Conservation (phyloP, 2,329 filamentous ascomycete genomes). For the Pseudodiploospora longispora region DNA sequence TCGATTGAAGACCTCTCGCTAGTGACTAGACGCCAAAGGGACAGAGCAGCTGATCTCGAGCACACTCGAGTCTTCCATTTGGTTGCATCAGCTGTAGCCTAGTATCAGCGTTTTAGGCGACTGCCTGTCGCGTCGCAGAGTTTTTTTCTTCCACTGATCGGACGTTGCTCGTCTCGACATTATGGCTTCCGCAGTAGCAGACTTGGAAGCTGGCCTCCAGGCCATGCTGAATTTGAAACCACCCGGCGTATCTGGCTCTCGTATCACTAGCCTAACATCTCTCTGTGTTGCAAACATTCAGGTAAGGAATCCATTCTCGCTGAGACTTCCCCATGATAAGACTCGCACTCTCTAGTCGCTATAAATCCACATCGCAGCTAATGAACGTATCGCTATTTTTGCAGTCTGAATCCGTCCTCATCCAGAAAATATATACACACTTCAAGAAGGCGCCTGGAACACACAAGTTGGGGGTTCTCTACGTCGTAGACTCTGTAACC, state of each 20-base stretch:
- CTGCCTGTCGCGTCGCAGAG: too few species aligned
- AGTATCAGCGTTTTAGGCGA: too few species aligned
- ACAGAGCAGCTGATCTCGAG: conserved; percentile 2
- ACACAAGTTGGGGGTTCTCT: conserved; percentile 97
- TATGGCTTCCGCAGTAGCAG: conserved; percentile 80
- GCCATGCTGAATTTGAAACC: conserved; percentile 87
- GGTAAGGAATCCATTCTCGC: conserved; percentile 43
- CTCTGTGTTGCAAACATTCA: conserved; percentile 86
- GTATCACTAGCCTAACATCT: conserved; percentile 78
- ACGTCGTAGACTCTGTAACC: conserved; percentile 99
- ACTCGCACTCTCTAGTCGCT: too few species aligned
- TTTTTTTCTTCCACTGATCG: conserved; percentile 5
- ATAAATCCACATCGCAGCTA: neutral
- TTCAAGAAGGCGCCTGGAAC: conserved; percentile 92
- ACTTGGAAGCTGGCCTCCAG: conserved; percentile 83
- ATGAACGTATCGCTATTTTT: neutral
- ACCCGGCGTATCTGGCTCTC: conserved; percentile 87
- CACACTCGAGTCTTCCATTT: neutral
- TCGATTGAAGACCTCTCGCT: conserved; percentile 7
- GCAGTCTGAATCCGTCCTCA: conserved; percentile 86
- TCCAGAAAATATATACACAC: conserved; percentile 94
- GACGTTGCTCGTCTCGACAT: conserved; percentile 13
- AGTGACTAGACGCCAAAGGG: conserved; percentile 7
- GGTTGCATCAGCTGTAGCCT: too few species aligned
- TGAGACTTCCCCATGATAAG: neutral